Conservation (phyloP, 768 basidiomycete genomes). For the Suillus tomentosus region DNA sequence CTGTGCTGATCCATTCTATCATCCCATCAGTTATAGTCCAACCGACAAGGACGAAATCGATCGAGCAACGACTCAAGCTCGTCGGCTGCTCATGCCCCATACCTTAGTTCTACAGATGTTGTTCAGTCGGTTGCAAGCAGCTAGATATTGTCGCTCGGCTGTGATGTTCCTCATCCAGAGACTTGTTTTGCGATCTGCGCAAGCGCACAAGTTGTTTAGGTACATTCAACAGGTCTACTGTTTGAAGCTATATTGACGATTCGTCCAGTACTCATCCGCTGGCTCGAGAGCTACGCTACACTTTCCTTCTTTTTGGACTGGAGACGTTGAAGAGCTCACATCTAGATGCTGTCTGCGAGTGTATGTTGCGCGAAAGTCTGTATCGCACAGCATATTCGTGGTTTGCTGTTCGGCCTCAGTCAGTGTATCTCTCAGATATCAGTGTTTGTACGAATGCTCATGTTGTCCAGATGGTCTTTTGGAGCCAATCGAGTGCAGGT, state of each 20-base stretch:
- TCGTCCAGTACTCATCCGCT: slow-evolving; percentile 80
- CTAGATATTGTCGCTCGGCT: slow-evolving; percentile 81
- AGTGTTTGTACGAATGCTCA: slow-evolving; percentile 7
- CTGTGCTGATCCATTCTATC: slow-evolving; percentile 84
- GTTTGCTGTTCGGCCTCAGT: slow-evolving; percentile 96
- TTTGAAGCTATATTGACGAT: neutral
- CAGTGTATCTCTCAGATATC: slow-evolving; percentile 32
- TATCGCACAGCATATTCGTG: slow-evolving; percentile 85
- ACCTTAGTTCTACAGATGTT: slow-evolving; percentile 83
- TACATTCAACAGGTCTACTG: slow-evolving; percentile 26
- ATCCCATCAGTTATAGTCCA: slow-evolving; percentile 85
- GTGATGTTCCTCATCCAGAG: slow-evolving; percentile 86
- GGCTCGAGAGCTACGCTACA: slow-evolving; percentile 87
- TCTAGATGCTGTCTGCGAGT: slow-evolving; percentile 82
- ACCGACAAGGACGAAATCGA: slow-evolving; percentile 86
- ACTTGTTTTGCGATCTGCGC: slow-evolving; percentile 79
- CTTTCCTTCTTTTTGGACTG: slow-evolving; percentile 90
- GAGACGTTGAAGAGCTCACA: slow-evolving; percentile 87
- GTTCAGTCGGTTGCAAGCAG: slow-evolving; percentile 90
- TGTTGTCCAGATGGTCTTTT: slow-evolving; percentile 78
- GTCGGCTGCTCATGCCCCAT: slow-evolving; percentile 81
- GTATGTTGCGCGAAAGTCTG: slow-evolving; percentile 68
- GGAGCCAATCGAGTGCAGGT: slow-evolving; percentile 93
- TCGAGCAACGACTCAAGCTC: slow-evolving; percentile 65
- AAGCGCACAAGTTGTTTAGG: slow-evolving; percentile 76